Base-by-base conservation (phyloP, 306 rosid species). In the Ochetophila trinervis region DNA sequence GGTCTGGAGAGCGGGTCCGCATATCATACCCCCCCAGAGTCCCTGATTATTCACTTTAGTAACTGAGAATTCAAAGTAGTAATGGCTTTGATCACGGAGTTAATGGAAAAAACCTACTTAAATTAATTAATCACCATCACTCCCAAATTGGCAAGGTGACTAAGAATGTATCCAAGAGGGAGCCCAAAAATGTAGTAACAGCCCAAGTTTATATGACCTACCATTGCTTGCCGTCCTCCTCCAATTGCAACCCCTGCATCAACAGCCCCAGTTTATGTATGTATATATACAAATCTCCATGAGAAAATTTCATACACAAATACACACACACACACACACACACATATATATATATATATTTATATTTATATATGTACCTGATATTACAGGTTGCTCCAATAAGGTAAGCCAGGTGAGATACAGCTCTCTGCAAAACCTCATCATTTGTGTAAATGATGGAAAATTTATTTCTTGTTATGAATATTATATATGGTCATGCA, bases 211-310 rank as follows among this genome's bases (percentile, higher is more conserved):
- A 87, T 78, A 24, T 78, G 80, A 74, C 69, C 90, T 58, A 78
- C 85, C 71, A 72, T 78, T 27, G 80, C 72, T 75, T 85, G 95
- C 90, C 92, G 74, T 63, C 92, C 92, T 51, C 85, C 72, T 44
- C 88, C 87, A 63, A 78, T 57, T 4, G 83, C 88, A 49, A 86
- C 87, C 20, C 91, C 88, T 80, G 50, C 16, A 47, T 20, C 15
- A 35, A 49, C 30, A 40, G 18, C 56, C 6, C 20, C 13, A 18
- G 23, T 1, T 7, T 12, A 16, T 5, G 20, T 23, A 23, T 8
- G 1, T 57, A 17, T 30, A 8, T 32, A 11, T 57, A 15, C 22
- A 53, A 47, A 47, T 27, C 17, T 23, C 56, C 9, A 11, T 4
- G 17, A 18, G n/a, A 57, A 19, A 15, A 5, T 13, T 9, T 14